phyloP scores from a whole-genome alignment of 805 yeast genomes.

The Candida bentonensis region DNA sequence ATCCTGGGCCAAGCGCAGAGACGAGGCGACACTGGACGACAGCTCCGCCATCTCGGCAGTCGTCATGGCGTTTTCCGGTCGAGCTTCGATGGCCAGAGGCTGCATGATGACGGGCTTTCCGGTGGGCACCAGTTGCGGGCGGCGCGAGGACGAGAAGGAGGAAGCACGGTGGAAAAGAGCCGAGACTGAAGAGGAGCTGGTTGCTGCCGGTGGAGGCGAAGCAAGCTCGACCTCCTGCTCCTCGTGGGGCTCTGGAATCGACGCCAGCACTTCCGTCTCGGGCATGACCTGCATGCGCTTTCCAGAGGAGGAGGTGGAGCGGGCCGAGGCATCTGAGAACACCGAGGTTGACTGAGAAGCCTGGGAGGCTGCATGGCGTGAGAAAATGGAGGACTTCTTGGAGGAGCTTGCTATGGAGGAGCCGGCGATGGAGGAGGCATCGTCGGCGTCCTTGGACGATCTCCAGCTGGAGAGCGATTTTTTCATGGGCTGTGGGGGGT shows the following conservation, averaged over 20 bases:
- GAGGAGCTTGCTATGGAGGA: neutral
- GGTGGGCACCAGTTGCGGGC: neutral
- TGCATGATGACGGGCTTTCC: neutral
- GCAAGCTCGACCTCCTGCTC: neutral
- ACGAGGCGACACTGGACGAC: neutral
- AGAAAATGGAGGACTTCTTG: neutral
- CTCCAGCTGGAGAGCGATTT: neutral
- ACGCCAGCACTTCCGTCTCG: neutral
- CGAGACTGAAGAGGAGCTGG: neutral
- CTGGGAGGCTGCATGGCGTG: neutral
- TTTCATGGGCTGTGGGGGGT: too few species aligned
- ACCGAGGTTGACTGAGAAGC: neutral
- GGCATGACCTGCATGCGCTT: constrained; percentile 1
- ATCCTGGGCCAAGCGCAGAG: neutral
- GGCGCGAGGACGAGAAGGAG: neutral
- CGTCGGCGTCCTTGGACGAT: neutral
- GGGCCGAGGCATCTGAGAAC: neutral
- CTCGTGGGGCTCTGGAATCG: neutral
- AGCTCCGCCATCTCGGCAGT: neutral
- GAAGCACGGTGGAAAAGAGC: neutral
- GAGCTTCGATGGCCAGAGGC: too few species aligned
- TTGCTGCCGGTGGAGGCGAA: neutral
- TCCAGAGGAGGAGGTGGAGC: neutral
- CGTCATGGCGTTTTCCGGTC: neutral
- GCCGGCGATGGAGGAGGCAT: neutral